Base-by-base conservation (phyloP, 768 basidiomycete species). In the Serendipita sp. region DNA sequence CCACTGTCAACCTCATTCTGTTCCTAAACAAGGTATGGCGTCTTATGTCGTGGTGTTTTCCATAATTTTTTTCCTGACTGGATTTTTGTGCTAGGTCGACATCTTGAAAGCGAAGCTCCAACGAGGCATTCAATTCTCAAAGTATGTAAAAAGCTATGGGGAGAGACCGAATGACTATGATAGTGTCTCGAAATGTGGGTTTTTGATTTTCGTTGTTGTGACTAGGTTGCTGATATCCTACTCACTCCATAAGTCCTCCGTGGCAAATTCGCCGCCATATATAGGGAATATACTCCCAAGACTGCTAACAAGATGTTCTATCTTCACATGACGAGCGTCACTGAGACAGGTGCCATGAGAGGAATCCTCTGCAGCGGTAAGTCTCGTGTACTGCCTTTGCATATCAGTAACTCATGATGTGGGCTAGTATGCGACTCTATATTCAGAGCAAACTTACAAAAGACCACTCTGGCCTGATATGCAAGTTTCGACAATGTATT, bases 11-110 rank as follows among this genome's bases (percentile, higher is more conserved):
- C 67, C 75, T 89, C 40, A 84, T 90, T 66, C 76, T 90, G 55
- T 91, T 90, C 76, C 76, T 91, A 62, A 91, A 90, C 75, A 91
- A 91, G 64, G 52, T 53, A 11, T 81, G 81, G 66, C 88, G 91
- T 72, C 77, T 53, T 53, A 15, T 53, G 11, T 53, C 13, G 23
- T 23, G 23, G 23, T 23, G 23, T 23, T 23, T 23, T 23, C 23
- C 23, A 23, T 11, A 53, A 53, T 52, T 18, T 40, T 8, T 40
- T 55, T 43, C 64, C 36, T 34, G 34, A 37, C 64, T 36, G 23
- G 23, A 23, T 23, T 23, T 23, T 23, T 23, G 23, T 23, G 52
- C n/a, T 37, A 44, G 64, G 78, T 81, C 66, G 87, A 89, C 69
- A 85, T 89, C 65, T 74, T 90, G 62, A 80, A 80, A 66, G 68